A percentile compares a stretch with the other conserved stretches of the same genome.
Conservation (phyloP, 2,329 filamentous ascomycete species). For the Colletotrichum lindemuthianum region DNA sequence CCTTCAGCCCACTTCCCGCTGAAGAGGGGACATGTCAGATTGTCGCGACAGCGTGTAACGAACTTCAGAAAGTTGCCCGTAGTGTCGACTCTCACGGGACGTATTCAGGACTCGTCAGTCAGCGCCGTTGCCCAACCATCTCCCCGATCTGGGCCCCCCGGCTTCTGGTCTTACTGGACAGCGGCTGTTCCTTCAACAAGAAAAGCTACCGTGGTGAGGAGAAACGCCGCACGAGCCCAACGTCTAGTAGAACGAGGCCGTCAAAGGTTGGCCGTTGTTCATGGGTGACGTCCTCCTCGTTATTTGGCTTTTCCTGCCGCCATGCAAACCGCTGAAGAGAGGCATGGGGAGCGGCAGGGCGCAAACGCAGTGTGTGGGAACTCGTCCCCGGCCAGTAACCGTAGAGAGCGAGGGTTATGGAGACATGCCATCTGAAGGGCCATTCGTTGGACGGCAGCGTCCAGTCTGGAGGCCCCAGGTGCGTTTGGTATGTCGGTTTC, state of each 20-base stretch:
- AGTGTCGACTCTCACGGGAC: no score
- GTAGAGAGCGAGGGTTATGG: conserved; percentile 9
- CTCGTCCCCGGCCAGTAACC: conserved; percentile 12
- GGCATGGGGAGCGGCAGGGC: conserved; percentile 14
- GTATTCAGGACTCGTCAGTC: no score
- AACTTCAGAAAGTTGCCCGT: not conserved
- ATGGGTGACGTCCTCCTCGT: not conserved
- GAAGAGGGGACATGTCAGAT: conserved; percentile 7
- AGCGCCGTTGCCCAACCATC: no score
- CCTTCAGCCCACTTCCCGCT: conserved; percentile 25
- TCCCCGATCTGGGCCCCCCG: no score
- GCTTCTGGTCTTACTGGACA: not conserved
- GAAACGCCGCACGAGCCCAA: conserved; percentile 22
- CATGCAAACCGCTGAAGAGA: conserved; percentile 13
- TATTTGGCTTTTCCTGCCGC: conserved; percentile 17
- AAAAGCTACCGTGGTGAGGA: not conserved
- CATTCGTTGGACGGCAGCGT: conserved; percentile 25
- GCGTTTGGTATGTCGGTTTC: conserved; percentile 35
- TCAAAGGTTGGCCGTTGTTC: conserved; percentile 9
- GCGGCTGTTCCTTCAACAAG: conserved; percentile 16
- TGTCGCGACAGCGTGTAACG: conserved; percentile 15
- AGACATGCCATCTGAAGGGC: conserved; percentile 35
- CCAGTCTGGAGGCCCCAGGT: conserved; percentile 11
- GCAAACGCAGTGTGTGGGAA: conserved; percentile 6
- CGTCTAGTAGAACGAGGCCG: not conserved